Conservation (phyloP, 2,329 filamentous ascomycete genomes). For the Elsinoe arachidis region DNA sequence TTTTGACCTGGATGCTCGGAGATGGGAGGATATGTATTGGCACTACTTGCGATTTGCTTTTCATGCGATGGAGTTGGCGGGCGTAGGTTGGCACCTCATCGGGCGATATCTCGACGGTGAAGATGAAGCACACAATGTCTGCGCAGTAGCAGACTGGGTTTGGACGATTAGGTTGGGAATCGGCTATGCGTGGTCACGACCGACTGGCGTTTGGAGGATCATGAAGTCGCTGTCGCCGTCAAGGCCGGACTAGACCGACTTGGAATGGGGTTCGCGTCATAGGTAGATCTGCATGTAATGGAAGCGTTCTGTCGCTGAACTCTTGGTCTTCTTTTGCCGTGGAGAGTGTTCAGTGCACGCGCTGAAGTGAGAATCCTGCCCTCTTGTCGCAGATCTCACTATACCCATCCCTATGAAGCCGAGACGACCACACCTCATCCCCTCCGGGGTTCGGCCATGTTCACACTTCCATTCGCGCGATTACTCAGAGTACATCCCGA, state of each 20-base stretch:
- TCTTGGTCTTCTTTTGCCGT: neutral
- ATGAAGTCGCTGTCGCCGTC: too few relatives aligned
- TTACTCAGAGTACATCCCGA: too few relatives aligned
- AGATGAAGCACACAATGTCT: neutral
- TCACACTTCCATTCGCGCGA: neutral
- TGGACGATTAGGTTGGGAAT: neutral
- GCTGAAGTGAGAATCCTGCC: neutral
- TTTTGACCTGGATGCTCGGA: neutral
- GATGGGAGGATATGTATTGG: neutral
- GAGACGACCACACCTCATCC: neutral
- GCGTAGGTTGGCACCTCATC: neutral
- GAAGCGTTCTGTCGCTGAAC: neutral
- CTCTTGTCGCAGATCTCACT: neutral
- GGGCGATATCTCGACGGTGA: neutral
- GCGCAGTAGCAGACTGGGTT: neutral
- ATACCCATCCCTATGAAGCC: neutral
- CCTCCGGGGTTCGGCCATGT: neutral
- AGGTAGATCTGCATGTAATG: slow-evolving; percentile 12
- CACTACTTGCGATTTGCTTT: neutral
- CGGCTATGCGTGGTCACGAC: neutral
- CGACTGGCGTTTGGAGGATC: neutral
- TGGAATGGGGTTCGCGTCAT: neutral
- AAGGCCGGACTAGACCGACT: too few relatives aligned
- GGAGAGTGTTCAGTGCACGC: neutral
- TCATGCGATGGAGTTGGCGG: slow-evolving; percentile 10